phyloP scores from a whole-genome alignment of 179 eudicot species.

The Spinacia oleracea region DNA sequence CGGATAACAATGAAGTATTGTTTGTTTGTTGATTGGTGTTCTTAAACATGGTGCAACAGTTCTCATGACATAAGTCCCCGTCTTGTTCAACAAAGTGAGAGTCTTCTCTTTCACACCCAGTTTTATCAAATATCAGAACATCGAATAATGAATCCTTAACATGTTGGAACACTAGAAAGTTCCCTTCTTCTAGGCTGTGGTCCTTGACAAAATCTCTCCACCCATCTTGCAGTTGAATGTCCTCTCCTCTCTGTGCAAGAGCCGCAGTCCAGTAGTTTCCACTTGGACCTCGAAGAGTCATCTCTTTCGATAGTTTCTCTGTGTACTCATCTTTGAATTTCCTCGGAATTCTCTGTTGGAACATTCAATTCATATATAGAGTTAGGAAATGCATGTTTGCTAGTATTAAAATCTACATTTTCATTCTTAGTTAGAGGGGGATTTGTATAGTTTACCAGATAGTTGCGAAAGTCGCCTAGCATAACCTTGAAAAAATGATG shows the following conservation, averaged over 20 bases:
- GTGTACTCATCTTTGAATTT: slow-evolving; percentile 8
- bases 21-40: neutral
- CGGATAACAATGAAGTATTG: neutral
- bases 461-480: slow-evolving; percentile 8
- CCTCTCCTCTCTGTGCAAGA: neutral
- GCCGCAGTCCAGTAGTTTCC: slow-evolving; percentile 14
- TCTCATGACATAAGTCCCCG: neutral
- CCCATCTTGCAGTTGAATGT: neutral
- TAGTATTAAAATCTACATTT: neutral
- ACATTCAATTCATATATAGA: neutral
- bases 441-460: slow-evolving; percentile 12
- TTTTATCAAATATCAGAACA: slow-evolving; percentile 17
- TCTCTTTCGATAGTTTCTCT: neutral
- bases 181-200: neutral
- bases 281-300: slow-evolving; percentile 22
- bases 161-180: slow-evolving; percentile 11
- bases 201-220: slow-evolving; percentile 21
- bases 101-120: slow-evolving; percentile 23
- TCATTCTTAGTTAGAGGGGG: too few species aligned
- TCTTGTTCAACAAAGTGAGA: neutral
- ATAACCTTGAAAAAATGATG: slow-evolving; percentile 25
- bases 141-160: slow-evolving; percentile 1
- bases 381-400: neutral
- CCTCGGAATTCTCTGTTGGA: slow-evolving; percentile 18
- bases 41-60: neutral